Base-by-base conservation (phyloP, 495 filamentous ascomycete genomes). In the Penicillium chermesinum region DNA sequence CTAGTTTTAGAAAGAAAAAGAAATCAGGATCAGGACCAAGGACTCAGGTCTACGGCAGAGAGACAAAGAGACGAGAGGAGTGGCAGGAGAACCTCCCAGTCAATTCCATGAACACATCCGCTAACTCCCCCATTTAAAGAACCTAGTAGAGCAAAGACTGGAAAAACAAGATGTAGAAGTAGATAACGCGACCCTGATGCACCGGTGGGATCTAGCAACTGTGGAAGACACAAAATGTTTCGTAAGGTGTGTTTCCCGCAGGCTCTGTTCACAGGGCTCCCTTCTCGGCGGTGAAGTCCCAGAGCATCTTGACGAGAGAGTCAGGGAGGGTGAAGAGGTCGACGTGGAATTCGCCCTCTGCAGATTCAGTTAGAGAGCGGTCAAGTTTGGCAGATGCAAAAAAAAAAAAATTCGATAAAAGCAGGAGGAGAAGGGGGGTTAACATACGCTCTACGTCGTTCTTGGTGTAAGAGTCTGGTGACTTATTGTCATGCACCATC, bases 401-500 rank as follows among this genome's bases (percentile, higher is more conserved):
- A n/a, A n/a, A n/a, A n/a, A n/a, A n/a, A n/a, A n/a, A n/a, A n/a
- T n/a, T n/a, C n/a, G n/a, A n/a, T n/a, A n/a, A n/a, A n/a, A n/a
- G n/a, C n/a, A n/a, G n/a, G n/a, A n/a, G n/a, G 2, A 32, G 25
- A 4, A 21, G 19, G 37, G 38, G 32, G 18, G 25, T 18, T 13
- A 7, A 76, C 87, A 73, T 69, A 91, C 88, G 83, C 54, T 99
- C 94, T 34, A 96, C 80, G 66, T 99, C 95, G 50, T 96, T 97
- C 71, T 95, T 95, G 34, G 88, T 91, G 64, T 96, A 96, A 1
- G 93, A 96, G 25, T 93, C 88, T 1, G 85, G 75, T 0, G 81
- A 81, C 75, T 97, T 97, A 64, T 96, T 84, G 63, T 99, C 94
- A 60, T 97, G 93, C 40, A 99, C 88, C 84, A 99, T 86, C 72